A percentile compares a stretch with the other conserved stretches of the same genome.
phyloP scores from a whole-genome alignment of 192 early-diverging fungal genomes.

The Endogone sp. region DNA sequence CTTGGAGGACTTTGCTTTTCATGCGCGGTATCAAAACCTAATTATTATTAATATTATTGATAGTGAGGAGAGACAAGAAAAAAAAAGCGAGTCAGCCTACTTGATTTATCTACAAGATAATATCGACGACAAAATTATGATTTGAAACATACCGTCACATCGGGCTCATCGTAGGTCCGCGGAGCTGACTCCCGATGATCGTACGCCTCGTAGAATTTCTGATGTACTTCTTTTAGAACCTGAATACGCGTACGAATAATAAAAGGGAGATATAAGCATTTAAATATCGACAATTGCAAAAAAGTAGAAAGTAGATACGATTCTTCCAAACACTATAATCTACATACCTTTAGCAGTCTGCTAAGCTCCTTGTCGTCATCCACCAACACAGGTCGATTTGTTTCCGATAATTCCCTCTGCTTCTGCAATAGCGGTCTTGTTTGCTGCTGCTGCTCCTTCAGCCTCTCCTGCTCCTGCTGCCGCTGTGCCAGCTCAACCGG shows the following conservation, averaged over 20 bases:
- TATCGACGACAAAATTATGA: constrained; percentile 9
- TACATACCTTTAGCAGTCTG: constrained; percentile 35
- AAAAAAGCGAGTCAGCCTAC: neutral
- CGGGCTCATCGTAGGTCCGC: constrained; percentile 12
- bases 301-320: neutral
- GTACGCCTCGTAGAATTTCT: constrained; percentile 56
- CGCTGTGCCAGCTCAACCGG: constrained; percentile 16
- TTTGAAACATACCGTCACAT: constrained; percentile 32
- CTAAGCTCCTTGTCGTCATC: constrained; percentile 59
- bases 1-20: constrained; percentile 61
- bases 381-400: constrained; percentile 44
- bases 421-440: constrained; percentile 6
- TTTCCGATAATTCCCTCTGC: constrained; percentile 17
- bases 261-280: neutral
- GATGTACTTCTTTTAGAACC: constrained; percentile 67
- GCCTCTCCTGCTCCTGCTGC: neutral
- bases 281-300: neutral
- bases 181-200: constrained; percentile 13
- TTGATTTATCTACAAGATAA: no score
- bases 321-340: constrained; percentile 3
- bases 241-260: constrained; percentile 6
- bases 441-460: constrained; percentile 5
- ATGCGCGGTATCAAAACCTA: constrained; percentile 55
- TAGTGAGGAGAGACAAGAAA: no score
- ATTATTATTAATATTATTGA: constrained; percentile 19